These are phyloP conservation scores for Testicularia cyperi DNA, from an alignment of 1,284 basidiomycete species.

Conservation along the genomic window DNA sequence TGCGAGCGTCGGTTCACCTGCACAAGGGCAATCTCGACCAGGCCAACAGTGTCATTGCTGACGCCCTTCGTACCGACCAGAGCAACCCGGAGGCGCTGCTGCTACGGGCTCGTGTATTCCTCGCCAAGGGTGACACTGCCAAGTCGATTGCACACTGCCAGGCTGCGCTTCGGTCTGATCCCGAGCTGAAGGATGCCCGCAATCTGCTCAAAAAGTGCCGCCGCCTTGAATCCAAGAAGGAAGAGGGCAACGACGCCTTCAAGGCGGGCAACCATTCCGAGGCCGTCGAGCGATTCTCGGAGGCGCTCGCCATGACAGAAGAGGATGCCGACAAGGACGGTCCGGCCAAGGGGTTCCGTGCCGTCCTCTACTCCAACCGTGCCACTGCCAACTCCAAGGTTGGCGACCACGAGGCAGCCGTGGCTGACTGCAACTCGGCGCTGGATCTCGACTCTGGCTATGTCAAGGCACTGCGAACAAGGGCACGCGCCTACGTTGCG, in stretches of 20 bases:
- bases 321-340: slow-evolving; percentile 39
- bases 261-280: slow-evolving; percentile 68
- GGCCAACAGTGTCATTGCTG: slow-evolving; percentile 63
- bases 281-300: slow-evolving; percentile 66
- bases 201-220: slow-evolving; percentile 74
- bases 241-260: slow-evolving; percentile 79
- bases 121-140: slow-evolving; percentile 71
- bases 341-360: slow-evolving; percentile 59
- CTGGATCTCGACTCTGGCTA: slow-evolving; percentile 69
- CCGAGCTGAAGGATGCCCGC: slow-evolving; percentile 72
- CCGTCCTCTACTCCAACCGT: slow-evolving; percentile 77
- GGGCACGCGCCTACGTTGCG: slow-evolving; percentile 75
- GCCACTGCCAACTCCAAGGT: slow-evolving; percentile 78
- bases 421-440: slow-evolving; percentile 72
- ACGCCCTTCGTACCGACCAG: slow-evolving; percentile 71
- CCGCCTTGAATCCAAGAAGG: slow-evolving; percentile 77
- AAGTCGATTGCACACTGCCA: slow-evolving; percentile 73
- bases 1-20: slow-evolving; percentile 37
- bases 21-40: slow-evolving; percentile 47
- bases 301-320: slow-evolving; percentile 42
- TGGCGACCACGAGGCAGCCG: slow-evolving; percentile 69
- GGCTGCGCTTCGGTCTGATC: slow-evolving; percentile 76
- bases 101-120: slow-evolving; percentile 76
- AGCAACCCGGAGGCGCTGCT: slow-evolving; percentile 79
- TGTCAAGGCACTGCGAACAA: slow-evolving; percentile 81